Percentiles rank a stretch among this genome's conserved stretches.
phyloP scores from a whole-genome alignment of 2,329 filamentous ascomycete genomes.

The Ophiostoma ulmi region DNA sequence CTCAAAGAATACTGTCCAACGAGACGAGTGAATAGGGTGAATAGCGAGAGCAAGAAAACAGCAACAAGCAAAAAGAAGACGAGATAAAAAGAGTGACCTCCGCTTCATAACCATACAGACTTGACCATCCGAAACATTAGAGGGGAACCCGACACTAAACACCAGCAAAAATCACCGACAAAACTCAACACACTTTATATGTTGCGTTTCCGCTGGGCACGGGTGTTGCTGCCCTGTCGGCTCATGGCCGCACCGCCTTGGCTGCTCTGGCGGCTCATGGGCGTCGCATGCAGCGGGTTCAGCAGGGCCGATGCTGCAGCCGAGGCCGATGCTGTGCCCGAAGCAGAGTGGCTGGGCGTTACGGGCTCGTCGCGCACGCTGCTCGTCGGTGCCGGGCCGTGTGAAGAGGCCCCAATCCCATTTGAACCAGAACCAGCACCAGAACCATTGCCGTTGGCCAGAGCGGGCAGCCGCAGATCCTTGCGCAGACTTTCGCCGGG shows the following conservation, averaged over 20 bases:
- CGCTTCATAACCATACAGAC: background rate
- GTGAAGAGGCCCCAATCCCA: no score
- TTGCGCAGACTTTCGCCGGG: constrained; percentile 46
- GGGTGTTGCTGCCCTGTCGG: constrained; percentile 44
- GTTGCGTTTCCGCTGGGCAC: constrained; percentile 30
- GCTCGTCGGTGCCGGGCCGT: constrained; percentile 31
- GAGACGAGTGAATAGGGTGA: constrained; percentile 1
- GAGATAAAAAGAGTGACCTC: background rate
- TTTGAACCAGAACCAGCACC: no score
- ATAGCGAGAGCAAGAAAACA: background rate
- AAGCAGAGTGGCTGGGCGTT: constrained; percentile 30
- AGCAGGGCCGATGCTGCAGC: constrained; percentile 28
- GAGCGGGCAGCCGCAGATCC: constrained; percentile 46
- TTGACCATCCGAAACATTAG: background rate
- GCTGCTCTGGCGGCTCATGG: constrained; percentile 28
- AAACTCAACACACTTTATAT: constrained; percentile 10
- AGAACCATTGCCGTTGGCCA: constrained; percentile 32
- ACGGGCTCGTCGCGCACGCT: constrained; percentile 41
- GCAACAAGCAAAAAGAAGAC: background rate
- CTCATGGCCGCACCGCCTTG: constrained; percentile 40
- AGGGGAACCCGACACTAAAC: background rate
- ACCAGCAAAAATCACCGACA: constrained; percentile 1
- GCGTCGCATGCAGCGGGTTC: constrained; percentile 29
- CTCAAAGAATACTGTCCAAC: constrained; percentile 2
- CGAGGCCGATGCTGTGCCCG: background rate